phyloP scores from a whole-genome alignment of 2,329 filamentous ascomycete species.

The Trichophyton rubrum region DNA sequence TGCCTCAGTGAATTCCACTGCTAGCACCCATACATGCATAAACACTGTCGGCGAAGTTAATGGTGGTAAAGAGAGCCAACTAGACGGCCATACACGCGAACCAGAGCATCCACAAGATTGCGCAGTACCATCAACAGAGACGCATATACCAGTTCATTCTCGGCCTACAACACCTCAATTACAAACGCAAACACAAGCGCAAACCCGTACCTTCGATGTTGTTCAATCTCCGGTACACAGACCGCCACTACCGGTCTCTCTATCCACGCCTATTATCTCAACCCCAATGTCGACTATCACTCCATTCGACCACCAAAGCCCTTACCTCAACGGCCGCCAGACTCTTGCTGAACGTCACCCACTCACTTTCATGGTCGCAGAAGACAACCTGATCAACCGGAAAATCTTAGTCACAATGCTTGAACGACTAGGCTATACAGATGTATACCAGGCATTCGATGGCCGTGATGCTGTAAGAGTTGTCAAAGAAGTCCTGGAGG shows the following conservation, averaged over 20 bases:
- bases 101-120: not conserved
- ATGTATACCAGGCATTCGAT: conserved; percentile 54
- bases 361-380: conserved; percentile 55
- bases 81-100: not conserved
- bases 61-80: not conserved
- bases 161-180: not conserved
- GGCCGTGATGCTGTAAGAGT: conserved; percentile 54
- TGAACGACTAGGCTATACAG: conserved; percentile 51
- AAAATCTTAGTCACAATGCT: conserved; percentile 56
- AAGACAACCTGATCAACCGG: conserved; percentile 62
- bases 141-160: not conserved
- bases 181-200: not conserved
- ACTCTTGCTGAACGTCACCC: conserved; percentile 48
- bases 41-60: not conserved
- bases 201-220: conserved; percentile 28
- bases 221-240: not conserved
- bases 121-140: not conserved
- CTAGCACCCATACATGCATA: not conserved
- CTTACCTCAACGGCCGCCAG: conserved; percentile 18
- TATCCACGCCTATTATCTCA: not conserved
- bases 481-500: conserved; percentile 37
- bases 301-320: not conserved
- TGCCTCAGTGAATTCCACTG: not conserved
- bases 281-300: not conserved
- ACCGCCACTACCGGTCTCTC: not conserved